phyloP scores from a whole-genome alignment of 371 early-diverging fungal species.

The Mortierella sp. region DNA sequence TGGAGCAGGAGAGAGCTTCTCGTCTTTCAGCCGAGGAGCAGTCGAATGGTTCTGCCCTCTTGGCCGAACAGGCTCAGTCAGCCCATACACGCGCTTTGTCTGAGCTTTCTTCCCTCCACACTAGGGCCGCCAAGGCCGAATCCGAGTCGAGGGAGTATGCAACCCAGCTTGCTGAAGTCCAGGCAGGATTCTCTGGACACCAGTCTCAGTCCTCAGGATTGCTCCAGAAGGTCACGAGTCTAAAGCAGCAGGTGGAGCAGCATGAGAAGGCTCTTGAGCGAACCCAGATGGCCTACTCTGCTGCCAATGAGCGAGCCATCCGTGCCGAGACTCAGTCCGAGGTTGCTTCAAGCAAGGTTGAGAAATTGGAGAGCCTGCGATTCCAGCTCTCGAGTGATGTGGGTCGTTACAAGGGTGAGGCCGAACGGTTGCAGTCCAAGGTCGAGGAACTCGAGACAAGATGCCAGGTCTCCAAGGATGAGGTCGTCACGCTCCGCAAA shows the following conservation, averaged over 20 bases:
- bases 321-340: slow-evolving; percentile 57
- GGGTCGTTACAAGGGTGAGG: slow-evolving; percentile 46
- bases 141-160: slow-evolving; percentile 63
- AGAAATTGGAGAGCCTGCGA: slow-evolving; percentile 45
- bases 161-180: slow-evolving; percentile 49
- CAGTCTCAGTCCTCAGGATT: slow-evolving; percentile 44
- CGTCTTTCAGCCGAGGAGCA: slow-evolving; percentile 65
- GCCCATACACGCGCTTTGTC: slow-evolving; percentile 67
- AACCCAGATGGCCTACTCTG: slow-evolving; percentile 50
- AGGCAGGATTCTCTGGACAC: slow-evolving; percentile 54
- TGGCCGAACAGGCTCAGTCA: slow-evolving; percentile 69
- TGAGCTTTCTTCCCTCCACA: slow-evolving; percentile 63
- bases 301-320: slow-evolving; percentile 57
- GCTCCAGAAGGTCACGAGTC: slow-evolving; percentile 39
- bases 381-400: slow-evolving; percentile 34
- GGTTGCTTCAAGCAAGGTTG: slow-evolving; percentile 40
- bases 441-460: slow-evolving; percentile 50
- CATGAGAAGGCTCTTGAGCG: slow-evolving; percentile 57
- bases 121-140: slow-evolving; percentile 64
- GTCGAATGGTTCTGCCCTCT: slow-evolving; percentile 59
- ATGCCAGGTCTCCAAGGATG: slow-evolving; percentile 56
- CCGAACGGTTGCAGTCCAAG: slow-evolving; percentile 48
- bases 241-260: slow-evolving; percentile 58
- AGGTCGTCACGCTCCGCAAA: slow-evolving; percentile 50
- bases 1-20: slow-evolving; percentile 61